phyloP scores from a whole-genome alignment of 345 rosid genomes.

The Balakata baccata region DNA sequence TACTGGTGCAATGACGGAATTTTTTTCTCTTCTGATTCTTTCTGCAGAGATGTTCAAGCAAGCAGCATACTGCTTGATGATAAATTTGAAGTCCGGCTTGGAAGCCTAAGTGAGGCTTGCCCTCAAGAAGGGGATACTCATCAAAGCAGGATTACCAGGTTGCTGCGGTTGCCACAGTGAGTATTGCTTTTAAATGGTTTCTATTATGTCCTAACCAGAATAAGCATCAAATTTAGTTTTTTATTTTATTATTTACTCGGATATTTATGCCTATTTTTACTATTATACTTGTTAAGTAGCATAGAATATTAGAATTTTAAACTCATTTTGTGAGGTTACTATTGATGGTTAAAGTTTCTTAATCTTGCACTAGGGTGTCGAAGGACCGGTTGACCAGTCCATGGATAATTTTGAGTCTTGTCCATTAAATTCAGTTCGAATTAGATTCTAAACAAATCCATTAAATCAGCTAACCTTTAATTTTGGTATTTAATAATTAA shows the following conservation, averaged over 20 bases:
- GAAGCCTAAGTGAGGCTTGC: conserved; percentile 82
- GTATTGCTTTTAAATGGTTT: conserved; percentile 27
- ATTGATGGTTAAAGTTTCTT: not conserved
- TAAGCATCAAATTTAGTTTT: not conserved
- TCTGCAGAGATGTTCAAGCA: conserved; percentile 92
- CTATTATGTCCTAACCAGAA: not conserved
- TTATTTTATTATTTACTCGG: too few species aligned
- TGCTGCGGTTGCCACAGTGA: conserved; percentile 92
- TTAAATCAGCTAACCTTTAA: too few species aligned
- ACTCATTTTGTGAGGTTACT: not conserved
- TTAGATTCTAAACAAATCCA: too few species aligned
- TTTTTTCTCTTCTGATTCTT: conserved; percentile 18
- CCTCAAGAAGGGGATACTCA: conserved; percentile 82
- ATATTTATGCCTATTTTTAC: not conserved
- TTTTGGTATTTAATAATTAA: too few species aligned
- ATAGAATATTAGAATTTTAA: not conserved
- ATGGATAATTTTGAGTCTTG: too few species aligned
- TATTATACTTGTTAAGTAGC: not conserved
- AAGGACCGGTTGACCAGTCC: too few species aligned
- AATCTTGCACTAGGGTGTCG: not conserved
- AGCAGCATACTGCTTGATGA: conserved; percentile 99
- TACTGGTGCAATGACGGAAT: conserved; percentile 22
- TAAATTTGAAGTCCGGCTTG: conserved; percentile 91
- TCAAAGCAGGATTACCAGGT: conserved; percentile 79
- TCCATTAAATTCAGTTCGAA: too few species aligned